A percentile compares a stretch with the other conserved stretches of the same genome.
Conservation (phyloP, 148 eudicot genomes). For the Fallopia convolvulus region DNA sequence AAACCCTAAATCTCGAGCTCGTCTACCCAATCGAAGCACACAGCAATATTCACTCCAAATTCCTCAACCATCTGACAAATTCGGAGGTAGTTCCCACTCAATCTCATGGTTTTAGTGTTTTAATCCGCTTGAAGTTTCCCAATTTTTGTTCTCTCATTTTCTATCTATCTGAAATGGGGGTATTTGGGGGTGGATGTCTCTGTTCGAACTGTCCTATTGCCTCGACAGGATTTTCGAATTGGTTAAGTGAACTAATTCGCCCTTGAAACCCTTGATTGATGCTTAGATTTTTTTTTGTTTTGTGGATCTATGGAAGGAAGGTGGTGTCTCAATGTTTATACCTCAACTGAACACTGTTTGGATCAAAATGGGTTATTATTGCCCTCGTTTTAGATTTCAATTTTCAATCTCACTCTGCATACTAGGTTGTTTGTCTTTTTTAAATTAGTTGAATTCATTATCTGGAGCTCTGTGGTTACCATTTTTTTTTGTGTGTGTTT, state of each 20-base stretch:
- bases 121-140: not conserved
- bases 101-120: not conserved
- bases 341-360: not conserved
- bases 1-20: conserved; percentile 4
- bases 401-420: not conserved
- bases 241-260: not conserved
- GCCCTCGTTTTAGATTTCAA: not conserved
- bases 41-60: not conserved
- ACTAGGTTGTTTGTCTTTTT: not conserved
- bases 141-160: not conserved
- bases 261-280: not conserved
- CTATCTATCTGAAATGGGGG: not conserved
- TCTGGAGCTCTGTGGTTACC: not conserved
- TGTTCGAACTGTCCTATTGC: not conserved
- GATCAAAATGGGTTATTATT: not conserved
- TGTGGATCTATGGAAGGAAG: not conserved
- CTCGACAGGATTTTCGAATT: not conserved
- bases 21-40: not conserved
- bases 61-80: not conserved
- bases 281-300: not conserved
- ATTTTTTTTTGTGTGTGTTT: not conserved
- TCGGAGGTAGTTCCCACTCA: not conserved
- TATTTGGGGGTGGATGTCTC: not conserved
- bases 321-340: not conserved
- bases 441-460: not conserved